A percentile compares a stretch with the other conserved stretches of the same genome.
Conservation (phyloP, 2,329 filamentous ascomycete species). For the Paecilomyces variotii region DNA sequence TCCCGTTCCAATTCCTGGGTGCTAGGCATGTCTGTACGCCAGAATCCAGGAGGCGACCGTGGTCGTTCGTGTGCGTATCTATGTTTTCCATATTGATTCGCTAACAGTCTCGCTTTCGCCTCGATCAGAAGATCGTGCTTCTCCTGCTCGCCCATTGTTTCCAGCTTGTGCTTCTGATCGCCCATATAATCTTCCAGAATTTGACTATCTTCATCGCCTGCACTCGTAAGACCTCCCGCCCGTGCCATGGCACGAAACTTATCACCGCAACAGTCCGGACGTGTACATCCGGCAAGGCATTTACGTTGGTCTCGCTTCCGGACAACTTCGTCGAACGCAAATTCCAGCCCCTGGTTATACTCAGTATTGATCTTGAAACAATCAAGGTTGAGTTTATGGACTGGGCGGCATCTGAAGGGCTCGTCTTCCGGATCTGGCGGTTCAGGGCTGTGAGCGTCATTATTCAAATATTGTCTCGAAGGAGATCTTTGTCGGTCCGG, state of each 20-base stretch:
- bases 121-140: slow-evolving; percentile 62
- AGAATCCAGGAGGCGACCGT: slow-evolving; percentile 76
- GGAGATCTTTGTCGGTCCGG: not conserved
- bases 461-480: not conserved
- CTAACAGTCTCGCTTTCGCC: slow-evolving; percentile 64
- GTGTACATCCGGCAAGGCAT: slow-evolving; percentile 65
- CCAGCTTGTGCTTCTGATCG: slow-evolving; percentile 25
- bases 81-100: slow-evolving; percentile 70
- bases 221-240: slow-evolving; percentile 22
- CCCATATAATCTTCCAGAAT: slow-evolving; percentile 49
- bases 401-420: slow-evolving; percentile 51
- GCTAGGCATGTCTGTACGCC: slow-evolving; percentile 79
- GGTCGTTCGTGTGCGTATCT: slow-evolving; percentile 64
- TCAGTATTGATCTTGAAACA: slow-evolving; percentile 79
- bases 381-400: slow-evolving; percentile 51
- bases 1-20: slow-evolving; percentile 72
- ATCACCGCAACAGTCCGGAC: slow-evolving; percentile 67
- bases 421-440: slow-evolving; percentile 21
- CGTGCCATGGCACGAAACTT: slow-evolving; percentile 60
- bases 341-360: slow-evolving; percentile 61
- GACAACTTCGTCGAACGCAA: slow-evolving; percentile 67
- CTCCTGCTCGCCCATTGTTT: slow-evolving; percentile 51
- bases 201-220: slow-evolving; percentile 13
- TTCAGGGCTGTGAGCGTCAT: not conserved
- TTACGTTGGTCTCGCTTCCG: slow-evolving; percentile 62